These are phyloP conservation scores for Melastoma candidum DNA, from an alignment of 441 rosid species.

Conservation along the genomic window DNA sequence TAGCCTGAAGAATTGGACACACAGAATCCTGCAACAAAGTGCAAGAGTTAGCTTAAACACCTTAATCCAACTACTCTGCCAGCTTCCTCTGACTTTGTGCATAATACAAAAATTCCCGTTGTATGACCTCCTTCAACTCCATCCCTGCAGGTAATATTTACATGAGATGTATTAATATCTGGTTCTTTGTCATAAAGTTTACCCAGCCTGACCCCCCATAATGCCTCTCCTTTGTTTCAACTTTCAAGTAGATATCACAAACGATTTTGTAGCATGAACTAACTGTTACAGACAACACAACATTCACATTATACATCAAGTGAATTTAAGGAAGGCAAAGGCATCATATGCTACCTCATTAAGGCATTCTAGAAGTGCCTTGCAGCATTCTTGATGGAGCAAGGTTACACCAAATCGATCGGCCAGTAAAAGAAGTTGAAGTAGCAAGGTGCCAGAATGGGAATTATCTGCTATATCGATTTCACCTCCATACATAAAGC, in stretches of 20 bases:
- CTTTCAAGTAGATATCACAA: constrained; percentile 42
- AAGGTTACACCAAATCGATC: constrained; percentile 78
- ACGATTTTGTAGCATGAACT: constrained; percentile 28
- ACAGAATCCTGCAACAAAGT: constrained; percentile 98
- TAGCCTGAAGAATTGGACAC: constrained; percentile 73
- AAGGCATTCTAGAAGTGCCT: constrained; percentile 75
- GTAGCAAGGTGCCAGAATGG: constrained; percentile 63
- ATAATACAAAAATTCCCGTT: constrained; percentile 79
- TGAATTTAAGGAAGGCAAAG: constrained; percentile 13
- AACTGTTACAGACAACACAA: constrained; percentile 24
- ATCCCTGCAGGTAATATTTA: constrained; percentile 97
- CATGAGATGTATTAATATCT: constrained; percentile 86
- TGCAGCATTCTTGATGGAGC: constrained; percentile 98
- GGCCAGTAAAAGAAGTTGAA: constrained; percentile 78
- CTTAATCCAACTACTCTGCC: constrained; percentile 45
- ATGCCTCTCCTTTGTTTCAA: constrained; percentile 57
- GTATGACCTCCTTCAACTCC: constrained; percentile 95
- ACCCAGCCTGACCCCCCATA: constrained; percentile 56
- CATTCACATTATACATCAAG: constrained; percentile 11
- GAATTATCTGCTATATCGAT: constrained; percentile 46
- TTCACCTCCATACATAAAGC: constrained; percentile 79
- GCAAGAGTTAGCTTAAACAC: constrained; percentile 59
- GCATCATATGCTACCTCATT: constrained; percentile 62
- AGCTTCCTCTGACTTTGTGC: constrained; percentile 92
- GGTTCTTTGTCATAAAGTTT: constrained; percentile 38